These are phyloP conservation scores for Cynanchum wilfordii DNA, from an alignment of 257 asterid species.

Conservation along the genomic window DNA sequence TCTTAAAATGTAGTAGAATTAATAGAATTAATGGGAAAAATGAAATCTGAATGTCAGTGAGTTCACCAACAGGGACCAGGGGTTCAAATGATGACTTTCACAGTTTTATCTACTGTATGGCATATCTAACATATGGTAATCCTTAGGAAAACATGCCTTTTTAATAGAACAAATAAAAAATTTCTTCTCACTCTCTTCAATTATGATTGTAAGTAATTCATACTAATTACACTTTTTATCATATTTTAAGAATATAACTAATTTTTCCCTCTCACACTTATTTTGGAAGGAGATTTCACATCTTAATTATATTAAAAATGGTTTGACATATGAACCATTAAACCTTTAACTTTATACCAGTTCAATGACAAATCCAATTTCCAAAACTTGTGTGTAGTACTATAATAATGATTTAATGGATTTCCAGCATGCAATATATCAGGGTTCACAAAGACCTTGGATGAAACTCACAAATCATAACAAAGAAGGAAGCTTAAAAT, in stretches of 20 bases:
- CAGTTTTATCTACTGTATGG: not conserved
- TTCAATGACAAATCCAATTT: too few relatives aligned
- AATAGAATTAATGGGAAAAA: not conserved
- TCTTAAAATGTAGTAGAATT: not conserved
- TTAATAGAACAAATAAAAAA: too few relatives aligned
- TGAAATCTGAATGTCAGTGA: not conserved
- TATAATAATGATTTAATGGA: not conserved
- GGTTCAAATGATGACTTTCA: not conserved
- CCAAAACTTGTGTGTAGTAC: not conserved
- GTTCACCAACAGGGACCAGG: not conserved
- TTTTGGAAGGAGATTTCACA: too few relatives aligned
- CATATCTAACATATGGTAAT: not conserved
- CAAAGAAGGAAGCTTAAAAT: not conserved
- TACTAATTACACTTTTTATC: too few relatives aligned
- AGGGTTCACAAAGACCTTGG: not conserved
- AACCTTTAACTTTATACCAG: too few relatives aligned
- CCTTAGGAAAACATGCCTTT: too few relatives aligned
- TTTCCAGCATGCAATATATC: not conserved
- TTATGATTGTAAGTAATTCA: too few relatives aligned
- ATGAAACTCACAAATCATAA: not conserved
- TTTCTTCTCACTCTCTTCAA: too few relatives aligned
- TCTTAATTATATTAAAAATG: too few relatives aligned
- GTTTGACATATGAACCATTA: too few relatives aligned
- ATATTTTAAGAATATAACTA: too few relatives aligned
- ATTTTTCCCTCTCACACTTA: too few relatives aligned